Evolutionary conservation across 2,329 filamentous ascomycete species (phyloP).

Genomic region (Arthrinium puccinioides): DNA sequence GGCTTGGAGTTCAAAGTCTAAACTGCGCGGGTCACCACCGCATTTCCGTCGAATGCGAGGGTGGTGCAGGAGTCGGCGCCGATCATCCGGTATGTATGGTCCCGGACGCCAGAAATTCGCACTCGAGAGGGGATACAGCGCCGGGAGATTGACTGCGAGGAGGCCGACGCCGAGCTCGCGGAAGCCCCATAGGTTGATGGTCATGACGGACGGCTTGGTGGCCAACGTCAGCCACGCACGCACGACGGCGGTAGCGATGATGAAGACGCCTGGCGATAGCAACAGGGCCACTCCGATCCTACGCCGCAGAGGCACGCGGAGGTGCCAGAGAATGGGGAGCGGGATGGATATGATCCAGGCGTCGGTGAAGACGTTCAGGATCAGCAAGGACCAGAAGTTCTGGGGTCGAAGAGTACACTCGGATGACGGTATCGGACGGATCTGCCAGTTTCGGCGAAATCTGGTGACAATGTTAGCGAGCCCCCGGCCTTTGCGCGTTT

Average conservation of each 20-base stretch:
- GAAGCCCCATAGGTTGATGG: constrained; percentile 29
- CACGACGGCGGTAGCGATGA: constrained; percentile 26
- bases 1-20: neutral
- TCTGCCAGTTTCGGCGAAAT: constrained; percentile 19
- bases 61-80: neutral
- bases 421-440: constrained; percentile 13
- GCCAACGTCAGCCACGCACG: constrained; percentile 22
- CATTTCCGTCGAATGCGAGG: too few relatives aligned
- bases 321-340: constrained; percentile 16
- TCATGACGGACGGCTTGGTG: constrained; percentile 18
- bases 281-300: constrained; percentile 14
- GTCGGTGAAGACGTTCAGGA: constrained; percentile 18
- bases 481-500: neutral
- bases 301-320: constrained; percentile 9
- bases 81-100: neutral
- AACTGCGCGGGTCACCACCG: too few relatives aligned
- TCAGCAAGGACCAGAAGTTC: constrained; percentile 14
- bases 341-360: constrained; percentile 17
- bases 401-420: constrained; percentile 9
- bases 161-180: constrained; percentile 28
- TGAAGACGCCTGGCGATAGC: constrained; percentile 25
- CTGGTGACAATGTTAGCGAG: too few relatives aligned
- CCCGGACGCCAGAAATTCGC: constrained; percentile 17
- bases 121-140: constrained; percentile 21
- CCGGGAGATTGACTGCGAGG: constrained; percentile 26